phyloP scores from a whole-genome alignment of 768 basidiomycete species.

The Leccinellum albellum region DNA sequence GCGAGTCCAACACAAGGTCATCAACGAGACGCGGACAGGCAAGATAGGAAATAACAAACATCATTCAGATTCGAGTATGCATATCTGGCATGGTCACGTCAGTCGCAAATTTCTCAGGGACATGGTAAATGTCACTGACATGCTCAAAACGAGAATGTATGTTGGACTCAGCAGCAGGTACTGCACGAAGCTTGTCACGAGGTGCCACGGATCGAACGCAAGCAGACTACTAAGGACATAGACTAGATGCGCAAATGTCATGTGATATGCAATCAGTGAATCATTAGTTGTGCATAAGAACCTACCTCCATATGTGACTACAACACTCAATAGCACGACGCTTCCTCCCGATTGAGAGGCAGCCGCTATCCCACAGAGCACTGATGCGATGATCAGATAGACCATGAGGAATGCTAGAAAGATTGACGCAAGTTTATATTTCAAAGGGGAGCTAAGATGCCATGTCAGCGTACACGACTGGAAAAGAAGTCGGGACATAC shows the following conservation, averaged over 20 bases:
- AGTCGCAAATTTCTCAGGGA: neutral
- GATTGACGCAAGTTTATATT: conserved; percentile 79
- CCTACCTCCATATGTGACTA: conserved; percentile 80
- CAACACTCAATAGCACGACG: conserved; percentile 79
- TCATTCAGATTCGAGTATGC: conserved; percentile 86
- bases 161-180: conserved; percentile 85
- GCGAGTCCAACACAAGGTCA: neutral
- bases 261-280: neutral
- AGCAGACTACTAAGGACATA: conserved; percentile 76
- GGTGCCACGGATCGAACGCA: conserved; percentile 94
- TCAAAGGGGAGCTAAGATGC: conserved; percentile 33
- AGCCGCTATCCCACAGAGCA: conserved; percentile 76
- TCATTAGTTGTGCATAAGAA: neutral
- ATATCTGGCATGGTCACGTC: conserved; percentile 50
- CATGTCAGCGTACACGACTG: conserved; percentile 2
- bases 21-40: conserved; percentile 11
- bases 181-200: conserved; percentile 85
- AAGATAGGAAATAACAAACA: conserved; percentile 33
- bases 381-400: conserved; percentile 80
- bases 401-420: conserved; percentile 73
- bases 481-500: conserved; percentile 35
- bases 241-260: conserved; percentile 37
- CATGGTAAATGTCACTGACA: conserved; percentile 43
- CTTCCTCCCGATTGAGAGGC: conserved; percentile 60
- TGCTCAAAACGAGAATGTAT: conserved; percentile 72